These are phyloP conservation scores for Metschnikowia kofuensis DNA, from an alignment of 805 yeast genomes.

Conservation along the genomic window DNA sequence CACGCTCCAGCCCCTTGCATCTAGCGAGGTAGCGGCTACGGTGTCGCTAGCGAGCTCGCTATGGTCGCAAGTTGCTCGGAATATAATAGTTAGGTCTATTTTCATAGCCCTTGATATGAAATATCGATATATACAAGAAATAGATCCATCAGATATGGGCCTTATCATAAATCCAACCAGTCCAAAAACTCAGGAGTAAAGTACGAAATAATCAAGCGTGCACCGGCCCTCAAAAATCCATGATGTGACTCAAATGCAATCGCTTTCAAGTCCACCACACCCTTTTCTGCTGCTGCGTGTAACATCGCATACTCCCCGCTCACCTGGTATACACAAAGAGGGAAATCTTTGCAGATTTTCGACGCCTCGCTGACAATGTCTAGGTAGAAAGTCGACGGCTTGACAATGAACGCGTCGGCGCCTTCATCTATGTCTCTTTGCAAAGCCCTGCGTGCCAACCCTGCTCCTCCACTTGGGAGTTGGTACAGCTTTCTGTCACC, in stretches of 20 bases:
- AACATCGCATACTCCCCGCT: slow-evolving; percentile 97
- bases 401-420: slow-evolving; percentile 91
- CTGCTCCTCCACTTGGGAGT: slow-evolving; percentile 88
- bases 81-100: no score
- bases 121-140: not conserved
- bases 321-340: slow-evolving; percentile 93
- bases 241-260: slow-evolving; percentile 85
- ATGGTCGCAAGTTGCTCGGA: no score
- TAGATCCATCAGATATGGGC: not conserved
- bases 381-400: slow-evolving; percentile 93
- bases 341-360: slow-evolving; percentile 75
- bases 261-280: slow-evolving; percentile 78
- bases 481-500: slow-evolving; percentile 95
- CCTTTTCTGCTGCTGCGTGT: slow-evolving; percentile 97
- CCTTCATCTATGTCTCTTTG: slow-evolving; percentile 86
- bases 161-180: slow-evolving; percentile 56
- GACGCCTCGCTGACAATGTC: slow-evolving; percentile 90
- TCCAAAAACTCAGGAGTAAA: slow-evolving; percentile 95
- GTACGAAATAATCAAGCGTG: slow-evolving; percentile 84
- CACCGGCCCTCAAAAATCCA: slow-evolving; percentile 95
- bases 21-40: no score
- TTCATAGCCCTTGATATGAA: no score
- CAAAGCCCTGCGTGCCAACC: slow-evolving; percentile 90
- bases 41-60: no score
- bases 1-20: no score